Evolutionary conservation across 768 basidiomycete genomes (phyloP), one percentile per base, ranked within the genome.

Genomic region (Gymnopilus junonius): DNA sequence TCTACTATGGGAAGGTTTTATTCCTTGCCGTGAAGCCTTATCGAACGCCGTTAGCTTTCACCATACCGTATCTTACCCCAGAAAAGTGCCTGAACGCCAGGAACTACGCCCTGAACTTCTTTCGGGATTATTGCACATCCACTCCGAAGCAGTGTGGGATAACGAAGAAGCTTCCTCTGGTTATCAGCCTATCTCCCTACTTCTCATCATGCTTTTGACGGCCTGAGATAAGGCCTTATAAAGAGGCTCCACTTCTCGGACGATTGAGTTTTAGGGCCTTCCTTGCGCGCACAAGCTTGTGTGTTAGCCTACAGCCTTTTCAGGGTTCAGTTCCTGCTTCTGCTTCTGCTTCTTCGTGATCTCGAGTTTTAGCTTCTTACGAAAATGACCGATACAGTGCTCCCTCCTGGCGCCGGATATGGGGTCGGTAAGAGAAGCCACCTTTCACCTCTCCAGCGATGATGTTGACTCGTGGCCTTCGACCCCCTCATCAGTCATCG

Each of bases 321-420:
- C 43, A 20, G 43, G 57, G 11, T 37, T 10, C 45, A 42, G 37
- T n/a, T n/a, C n/a, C n/a, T n/a, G n/a, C 15, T 48, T 21, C 11
- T 39, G 54, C 35, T 58, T 54, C 23, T 32, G n/a, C 25, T 17
- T 8, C 54, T 51, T 35, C n/a, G 29, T 48, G 14, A 15, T 39
- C 48, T 20, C 32, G 8, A 27, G 17, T 32, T 23, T 14, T 42
- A 25, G 7, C 31, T 15, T 40, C 17, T 32, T 21, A 25, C 31
- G 34, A 59, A 37, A 12, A 76, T 76, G 75, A 62, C 73, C 15
- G 69, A 64, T 39, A 71, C 75, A 5, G 72, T 89, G 25, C 81
- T 93, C 55, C 92, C 92, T 23, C 89, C 92, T 78, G 91, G 90
- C 34, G 93, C 91, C 14, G 93, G 93, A 35, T 94, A 94, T 81